Base-by-base conservation (phyloP, 371 early-diverging fungal species). In the Circinella umbellata region DNA sequence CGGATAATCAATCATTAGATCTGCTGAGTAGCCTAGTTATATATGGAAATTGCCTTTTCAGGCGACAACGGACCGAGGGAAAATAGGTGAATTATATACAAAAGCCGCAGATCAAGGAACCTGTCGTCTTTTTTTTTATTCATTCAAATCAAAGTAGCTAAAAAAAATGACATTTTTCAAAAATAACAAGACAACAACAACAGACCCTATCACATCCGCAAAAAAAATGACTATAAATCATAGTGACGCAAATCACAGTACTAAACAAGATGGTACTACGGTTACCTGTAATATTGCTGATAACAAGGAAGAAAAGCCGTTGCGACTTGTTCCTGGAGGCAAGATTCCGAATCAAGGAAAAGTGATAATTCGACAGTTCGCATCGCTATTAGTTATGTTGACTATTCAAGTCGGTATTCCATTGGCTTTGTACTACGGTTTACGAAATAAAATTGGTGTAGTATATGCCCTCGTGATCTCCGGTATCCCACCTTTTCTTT, bases 381-480 rank as follows among this genome's bases (percentile, higher is more conserved):
- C 27, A 18, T 18, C 61, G 9, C 34, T 78, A 27, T 27, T 39
- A 3, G 35, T 69, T 4, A 76, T 73, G 72, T 46, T 81, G 3
- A 35, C 71, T n/a, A 67, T 84, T n/a, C 74, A 84, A 47, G 60
- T 81, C 20, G 80, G 70, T 9, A 17, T 84, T 34, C 80, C 84
- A 10, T 47, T 84, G 3, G 77, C 72, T 4, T 51, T 84, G 4
- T 84, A 77, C 71, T 86, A 82, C 62, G 66, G 75, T 7, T 49
- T 78, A 10, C 79, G 77, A 47, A 69, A 60, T 7, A 74, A 70
- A 46, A 69, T 79, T 4, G 69, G 73, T 13, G 11, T 72, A 7
- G 7, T 86, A n/a, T 68, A 77, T 51, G 83, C 86, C 0, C 65
- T 86, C 39, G 42, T 86, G 15, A 48, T 86, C 18, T 84, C 86